A percentile compares a stretch with the other conserved stretches of the same genome.
Evolutionary conservation across 169 alveolate species (phyloP).

Genomic region (Babesia ovis): DNA sequence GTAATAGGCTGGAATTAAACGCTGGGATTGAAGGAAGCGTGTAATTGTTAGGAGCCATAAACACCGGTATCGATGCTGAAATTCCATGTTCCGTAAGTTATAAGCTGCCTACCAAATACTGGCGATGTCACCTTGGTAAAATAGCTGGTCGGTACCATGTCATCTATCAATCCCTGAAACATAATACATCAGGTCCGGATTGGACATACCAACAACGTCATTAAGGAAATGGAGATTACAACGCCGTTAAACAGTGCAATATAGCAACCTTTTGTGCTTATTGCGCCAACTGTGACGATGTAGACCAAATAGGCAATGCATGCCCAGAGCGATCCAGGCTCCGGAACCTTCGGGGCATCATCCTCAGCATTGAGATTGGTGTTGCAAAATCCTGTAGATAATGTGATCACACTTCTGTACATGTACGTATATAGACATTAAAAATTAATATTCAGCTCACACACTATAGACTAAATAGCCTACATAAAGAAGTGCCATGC

Average conservation of each 20-base stretch:
- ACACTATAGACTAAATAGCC: constrained; percentile 10
- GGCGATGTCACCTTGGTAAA: constrained; percentile 35
- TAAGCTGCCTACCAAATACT: constrained; percentile 25
- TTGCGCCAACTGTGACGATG: neutral
- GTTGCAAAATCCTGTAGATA: constrained; percentile 41
- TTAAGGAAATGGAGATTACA: constrained; percentile 12
- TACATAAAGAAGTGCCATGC: neutral
- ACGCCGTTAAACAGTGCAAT: neutral
- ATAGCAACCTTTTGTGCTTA: neutral
- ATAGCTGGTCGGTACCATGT: constrained; percentile 30
- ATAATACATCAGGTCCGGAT: too few relatives aligned
- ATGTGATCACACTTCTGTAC: too few relatives aligned
- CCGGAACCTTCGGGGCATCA: constrained; percentile 45
- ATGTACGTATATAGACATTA: neutral
- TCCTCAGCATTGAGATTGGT: constrained; percentile 20
- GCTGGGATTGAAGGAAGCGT: neutral
- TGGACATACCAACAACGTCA: constrained; percentile 55
- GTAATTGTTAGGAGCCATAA: constrained; percentile 5
- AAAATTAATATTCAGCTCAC: neutral
- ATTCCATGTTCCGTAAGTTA: neutral
- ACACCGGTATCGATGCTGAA: constrained; percentile 43
- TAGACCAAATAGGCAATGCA: constrained; percentile 38
- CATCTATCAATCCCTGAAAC: constrained; percentile 62
- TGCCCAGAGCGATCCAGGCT: constrained; percentile 65
- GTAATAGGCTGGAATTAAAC: neutral